Base-by-base conservation (phyloP, 2,329 filamentous ascomycete species). In the Talaromyces sp. region DNA sequence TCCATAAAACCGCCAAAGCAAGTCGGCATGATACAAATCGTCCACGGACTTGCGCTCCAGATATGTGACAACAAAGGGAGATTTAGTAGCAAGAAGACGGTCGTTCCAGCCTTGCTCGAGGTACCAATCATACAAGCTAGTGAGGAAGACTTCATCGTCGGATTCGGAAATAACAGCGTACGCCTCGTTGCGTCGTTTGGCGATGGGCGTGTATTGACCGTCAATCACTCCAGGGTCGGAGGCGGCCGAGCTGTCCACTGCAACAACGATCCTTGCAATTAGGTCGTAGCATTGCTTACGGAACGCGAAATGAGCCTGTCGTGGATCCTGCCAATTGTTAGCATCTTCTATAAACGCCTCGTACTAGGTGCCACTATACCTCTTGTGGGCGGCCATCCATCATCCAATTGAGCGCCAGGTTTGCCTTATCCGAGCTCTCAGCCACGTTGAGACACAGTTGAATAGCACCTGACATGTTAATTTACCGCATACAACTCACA, bases 121-220 rank as follows among this genome's bases (percentile, higher is more conserved):
- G 75, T 99, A 99, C 93, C 95, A 99, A 69, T 97, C 93, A 72
- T 97, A 99, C n/a, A 99, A 82, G 68, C 91, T 91, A 63, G 91
- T 96, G 73, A 98, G 89, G 79, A 99, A 99, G 4, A 97, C 90
- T 70, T 97, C 91, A 66, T 99, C 95, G 14, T 88, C 84, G 0
- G 93, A 96, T 61, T 84, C 85, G 70, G 96, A 91, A 67, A 99
- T 92, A 2, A 97, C 90, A 51, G 88, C 85, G 75, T 98, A 96
- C 0, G 95, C 93, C 77, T 99, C 93, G 55, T 86, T 85, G 65
- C 90, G 85, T 73, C 95, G 91, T 53, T 88, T 93, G 1, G 88
- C 86, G 21, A 90, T 84, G 13, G 91, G 75, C 0, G 91, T 93
- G 56, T 85, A 84, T 65, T 89, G 86, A 19, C 93, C 93, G 68